Evolutionary conservation across 768 basidiomycete species (phyloP).

Genomic region (Cyathus striatus): DNA sequence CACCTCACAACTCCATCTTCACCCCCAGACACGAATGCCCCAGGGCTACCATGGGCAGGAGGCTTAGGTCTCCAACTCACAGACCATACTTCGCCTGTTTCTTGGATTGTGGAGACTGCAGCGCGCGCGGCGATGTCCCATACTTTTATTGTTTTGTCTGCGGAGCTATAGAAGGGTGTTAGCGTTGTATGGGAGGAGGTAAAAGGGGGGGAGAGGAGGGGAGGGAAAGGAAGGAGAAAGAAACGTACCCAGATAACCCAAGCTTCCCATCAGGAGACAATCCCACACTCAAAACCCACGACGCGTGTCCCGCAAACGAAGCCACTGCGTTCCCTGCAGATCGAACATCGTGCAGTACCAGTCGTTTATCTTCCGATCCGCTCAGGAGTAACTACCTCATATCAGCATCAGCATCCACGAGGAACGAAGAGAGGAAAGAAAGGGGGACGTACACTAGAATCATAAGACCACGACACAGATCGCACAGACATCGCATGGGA

Average conservation of each 20-base stretch:
- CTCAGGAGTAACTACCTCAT: constrained; percentile 69
- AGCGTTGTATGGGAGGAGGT: not conserved
- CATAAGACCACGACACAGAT: constrained; percentile 83
- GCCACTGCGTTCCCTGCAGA: constrained; percentile 80
- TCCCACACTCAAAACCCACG: constrained; percentile 84
- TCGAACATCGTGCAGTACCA: constrained; percentile 88
- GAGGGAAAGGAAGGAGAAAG: too few relatives aligned
- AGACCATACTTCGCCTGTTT: constrained; percentile 79
- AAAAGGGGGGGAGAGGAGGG: too few relatives aligned
- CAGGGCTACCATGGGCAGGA: constrained; percentile 46
- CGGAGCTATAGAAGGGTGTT: constrained; percentile 44
- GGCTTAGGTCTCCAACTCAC: constrained; percentile 75
- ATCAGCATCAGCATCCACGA: not conserved
- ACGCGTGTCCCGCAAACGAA: constrained; percentile 81
- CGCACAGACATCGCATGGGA: constrained; percentile 91
- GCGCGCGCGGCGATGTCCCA: constrained; percentile 79
- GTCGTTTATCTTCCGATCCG: constrained; percentile 89
- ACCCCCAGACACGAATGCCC: constrained; percentile 70
- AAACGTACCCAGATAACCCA: constrained; percentile 71
- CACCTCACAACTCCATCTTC: constrained; percentile 72
- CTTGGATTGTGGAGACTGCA: constrained; percentile 72
- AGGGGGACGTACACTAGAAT: constrained; percentile 68
- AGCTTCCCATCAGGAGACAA: constrained; percentile 79
- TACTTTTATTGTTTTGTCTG: constrained; percentile 81
- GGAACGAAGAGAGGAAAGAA: constrained; percentile 4